These are phyloP conservation scores for Ogataea zsoltii DNA, from an alignment of 805 yeast species.

Conservation along the genomic window DNA sequence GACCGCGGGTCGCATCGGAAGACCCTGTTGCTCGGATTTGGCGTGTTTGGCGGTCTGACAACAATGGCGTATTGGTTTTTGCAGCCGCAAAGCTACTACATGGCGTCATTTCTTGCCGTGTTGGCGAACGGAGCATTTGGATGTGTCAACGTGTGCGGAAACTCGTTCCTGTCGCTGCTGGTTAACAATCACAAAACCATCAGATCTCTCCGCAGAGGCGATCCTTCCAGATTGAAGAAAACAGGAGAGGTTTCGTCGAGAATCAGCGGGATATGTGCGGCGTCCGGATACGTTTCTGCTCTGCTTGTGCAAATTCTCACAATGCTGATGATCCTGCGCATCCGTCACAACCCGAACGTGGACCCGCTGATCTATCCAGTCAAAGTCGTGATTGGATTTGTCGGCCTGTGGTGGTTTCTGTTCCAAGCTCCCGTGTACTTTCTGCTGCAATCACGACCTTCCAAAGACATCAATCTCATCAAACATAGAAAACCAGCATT, in stretches of 20 bases:
- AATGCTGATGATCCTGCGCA: constrained; percentile 41
- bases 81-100: constrained; percentile 43
- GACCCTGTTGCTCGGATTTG: constrained; percentile 54
- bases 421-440: constrained; percentile 64
- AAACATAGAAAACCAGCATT: constrained; percentile 10
- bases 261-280: constrained; percentile 70
- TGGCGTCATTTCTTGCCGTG: constrained; percentile 55
- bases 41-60: constrained; percentile 55
- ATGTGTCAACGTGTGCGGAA: constrained; percentile 77
- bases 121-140: constrained; percentile 72
- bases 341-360: constrained; percentile 22
- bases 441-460: constrained; percentile 47
- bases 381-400: constrained; percentile 58
- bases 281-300: constrained; percentile 70
- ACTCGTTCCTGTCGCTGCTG: constrained; percentile 66
- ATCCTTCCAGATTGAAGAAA: constrained; percentile 10
- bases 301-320: constrained; percentile 64
- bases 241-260: constrained; percentile 46
- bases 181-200: constrained; percentile 42
- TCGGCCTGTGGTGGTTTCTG: constrained; percentile 77
- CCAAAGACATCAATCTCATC: constrained; percentile 35
- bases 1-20: constrained; percentile 66
- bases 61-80: constrained; percentile 48
- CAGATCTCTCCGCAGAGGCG: constrained; percentile 2
- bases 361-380: constrained; percentile 41